Evolutionary conservation across 2,329 filamentous ascomycete species (phyloP), one percentile per base, ranked within the genome.

Genomic region (Apiospora hydei): DNA sequence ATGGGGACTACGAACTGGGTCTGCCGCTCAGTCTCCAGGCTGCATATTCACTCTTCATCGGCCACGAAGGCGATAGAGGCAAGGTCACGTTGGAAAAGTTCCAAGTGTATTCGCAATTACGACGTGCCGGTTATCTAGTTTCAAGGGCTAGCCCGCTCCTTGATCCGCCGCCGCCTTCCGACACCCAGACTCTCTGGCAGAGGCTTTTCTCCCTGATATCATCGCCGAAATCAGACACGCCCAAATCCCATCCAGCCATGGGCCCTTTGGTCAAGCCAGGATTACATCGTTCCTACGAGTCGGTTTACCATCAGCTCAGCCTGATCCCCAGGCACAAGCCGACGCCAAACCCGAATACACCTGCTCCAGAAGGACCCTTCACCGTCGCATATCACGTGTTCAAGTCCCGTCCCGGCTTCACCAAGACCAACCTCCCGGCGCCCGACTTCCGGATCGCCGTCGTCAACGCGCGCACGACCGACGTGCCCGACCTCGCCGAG

Each of bases 11-110:
- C 72, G 88, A 91, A 8, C 83, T 87, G 4, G 93, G 92, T 0
- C 82, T 96, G n/a, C 95, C 96, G 0, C 91, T 99, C 85, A 97
- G 94, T 81, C 84, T 98, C 51, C 94, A 98, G 81, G 95, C 93
- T 7, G 95, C 95, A 0, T 98, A 98, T 84, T 90, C 95, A 6
- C 88, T 94, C 30, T 91, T 98, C 70, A 88, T 98, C 75, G 94
- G 94, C 1, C 85, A 89, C 34, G 92, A 94, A 67, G 88, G 85
- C 6, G 88, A 90, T 73, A 81, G 83, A 57, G 89, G 90, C 47
- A 91, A 89, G 80, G 83, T 90, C 43, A 86, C 87, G 13, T 85
- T 98, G 73, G 94, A 97, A 76, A 91, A 94, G 78, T 98, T 94
- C 77, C 93, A 93, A 69, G 96, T 98, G 41, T 99, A 95, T 81